Percentiles rank a stretch among this genome's conserved stretches.
Evolutionary conservation across 352 stramenopile species (phyloP).

Genomic region (Lagenidium giganteum): DNA sequence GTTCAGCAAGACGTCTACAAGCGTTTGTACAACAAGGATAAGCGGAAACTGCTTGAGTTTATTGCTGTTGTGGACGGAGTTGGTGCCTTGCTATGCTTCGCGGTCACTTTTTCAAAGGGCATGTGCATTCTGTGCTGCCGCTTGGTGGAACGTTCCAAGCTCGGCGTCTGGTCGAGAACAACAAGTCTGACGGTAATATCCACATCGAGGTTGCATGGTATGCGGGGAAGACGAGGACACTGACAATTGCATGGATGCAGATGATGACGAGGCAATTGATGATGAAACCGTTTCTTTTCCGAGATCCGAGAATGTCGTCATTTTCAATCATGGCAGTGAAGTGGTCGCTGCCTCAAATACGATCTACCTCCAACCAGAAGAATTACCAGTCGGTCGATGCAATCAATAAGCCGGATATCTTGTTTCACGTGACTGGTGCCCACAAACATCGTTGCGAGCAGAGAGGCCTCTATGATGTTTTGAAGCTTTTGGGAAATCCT

Average conservation of each 20-base stretch:
- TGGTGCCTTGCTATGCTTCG: constrained; percentile 3
- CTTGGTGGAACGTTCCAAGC: constrained; percentile 7
- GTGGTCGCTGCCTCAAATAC: neutral
- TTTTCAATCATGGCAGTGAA: constrained; percentile 4
- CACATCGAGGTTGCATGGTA: constrained; percentile 3
- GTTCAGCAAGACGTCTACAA: constrained; percentile 11
- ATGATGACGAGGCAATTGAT: constrained; percentile 3
- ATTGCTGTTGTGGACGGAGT: constrained; percentile 9
- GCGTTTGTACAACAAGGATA: constrained; percentile 6
- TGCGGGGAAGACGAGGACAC: constrained; percentile 1
- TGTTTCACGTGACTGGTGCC: constrained; percentile 9
- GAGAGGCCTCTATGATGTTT: constrained; percentile 9
- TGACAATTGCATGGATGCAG: constrained; percentile 6
- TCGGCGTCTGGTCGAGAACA: constrained; percentile 8
- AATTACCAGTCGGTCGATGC: constrained; percentile 11
- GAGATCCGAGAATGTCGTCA: constrained; percentile 3
- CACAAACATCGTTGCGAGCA: constrained; percentile 11
- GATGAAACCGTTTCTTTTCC: neutral
- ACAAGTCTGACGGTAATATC: neutral
- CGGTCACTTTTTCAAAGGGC: constrained; percentile 12
- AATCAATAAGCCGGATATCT: constrained; percentile 7
- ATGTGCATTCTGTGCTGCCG: constrained; percentile 10
- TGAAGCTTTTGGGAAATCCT: constrained; percentile 6
- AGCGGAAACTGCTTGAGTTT: constrained; percentile 8
- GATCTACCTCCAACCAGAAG: constrained; percentile 10